Conservation (phyloP, 2,329 filamentous ascomycete genomes). For the Stagonosporopsis tanaceti region DNA sequence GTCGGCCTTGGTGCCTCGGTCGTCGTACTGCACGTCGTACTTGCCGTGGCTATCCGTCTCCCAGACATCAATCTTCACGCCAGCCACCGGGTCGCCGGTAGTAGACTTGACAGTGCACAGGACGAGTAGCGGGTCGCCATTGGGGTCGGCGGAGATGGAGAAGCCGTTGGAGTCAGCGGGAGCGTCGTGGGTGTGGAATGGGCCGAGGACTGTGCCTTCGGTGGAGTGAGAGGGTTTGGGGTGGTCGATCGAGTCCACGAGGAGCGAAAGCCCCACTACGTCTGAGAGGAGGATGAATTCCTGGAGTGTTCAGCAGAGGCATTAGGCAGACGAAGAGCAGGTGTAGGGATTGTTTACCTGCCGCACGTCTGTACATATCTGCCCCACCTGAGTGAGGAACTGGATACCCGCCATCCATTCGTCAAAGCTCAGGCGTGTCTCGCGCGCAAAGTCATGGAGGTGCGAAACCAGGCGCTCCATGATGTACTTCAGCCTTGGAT, state of each 20-base stretch:
- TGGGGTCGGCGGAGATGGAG: constrained; percentile 71
- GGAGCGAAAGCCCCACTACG: constrained; percentile 77
- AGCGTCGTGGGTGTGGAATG: constrained; percentile 84
- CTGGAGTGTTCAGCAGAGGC: constrained; percentile 42
- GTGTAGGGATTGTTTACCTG: constrained; percentile 59
- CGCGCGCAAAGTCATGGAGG: constrained; percentile 81
- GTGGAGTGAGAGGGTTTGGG: constrained; percentile 75
- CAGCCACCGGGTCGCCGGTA: constrained; percentile 66
- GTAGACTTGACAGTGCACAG: constrained; percentile 76
- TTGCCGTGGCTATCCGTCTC: constrained; percentile 82
- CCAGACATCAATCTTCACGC: constrained; percentile 82
- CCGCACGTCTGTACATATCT: constrained; percentile 77
- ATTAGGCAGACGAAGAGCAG: neutral
- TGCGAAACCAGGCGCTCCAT: constrained; percentile 78
- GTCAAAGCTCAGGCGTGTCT: constrained; percentile 75
- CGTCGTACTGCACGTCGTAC: constrained; percentile 81
- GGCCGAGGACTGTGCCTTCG: constrained; percentile 81
- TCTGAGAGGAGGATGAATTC: constrained; percentile 87
- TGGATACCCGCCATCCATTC: constrained; percentile 80
- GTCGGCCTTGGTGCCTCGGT: constrained; percentile 67
- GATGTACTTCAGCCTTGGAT: constrained; percentile 74
- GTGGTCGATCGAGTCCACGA: constrained; percentile 85
- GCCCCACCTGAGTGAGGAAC: constrained; percentile 75
- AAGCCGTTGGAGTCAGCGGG: constrained; percentile 64
- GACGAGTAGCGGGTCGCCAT: constrained; percentile 74